These are phyloP conservation scores for Vinca major DNA, from an alignment of 305 asterid genomes.

Conservation along the genomic window DNA sequence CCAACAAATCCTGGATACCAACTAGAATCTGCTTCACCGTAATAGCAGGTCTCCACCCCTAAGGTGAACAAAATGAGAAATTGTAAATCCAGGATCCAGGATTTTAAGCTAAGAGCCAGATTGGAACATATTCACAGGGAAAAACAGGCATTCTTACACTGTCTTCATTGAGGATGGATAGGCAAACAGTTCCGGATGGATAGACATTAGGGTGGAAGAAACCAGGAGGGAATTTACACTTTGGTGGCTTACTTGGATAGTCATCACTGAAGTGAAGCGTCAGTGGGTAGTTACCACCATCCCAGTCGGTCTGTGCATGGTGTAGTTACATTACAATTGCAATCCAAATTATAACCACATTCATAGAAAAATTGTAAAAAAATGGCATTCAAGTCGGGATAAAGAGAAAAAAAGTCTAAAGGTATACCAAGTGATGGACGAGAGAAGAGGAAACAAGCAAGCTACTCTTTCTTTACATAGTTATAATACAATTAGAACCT, in stretches of 20 bases:
- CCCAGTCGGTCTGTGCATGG: constrained; percentile 79
- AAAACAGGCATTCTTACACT: constrained; percentile 42
- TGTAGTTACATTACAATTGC: background rate
- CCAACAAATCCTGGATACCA: constrained; percentile 86
- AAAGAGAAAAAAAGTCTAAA: no score
- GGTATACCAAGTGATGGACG: no score
- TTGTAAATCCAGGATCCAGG: background rate
- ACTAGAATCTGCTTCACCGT: constrained; percentile 88
- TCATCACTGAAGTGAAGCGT: constrained; percentile 85
- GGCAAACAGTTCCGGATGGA: constrained; percentile 91
- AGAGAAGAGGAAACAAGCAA: no score
- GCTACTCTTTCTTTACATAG: background rate
- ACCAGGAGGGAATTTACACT: constrained; percentile 75
- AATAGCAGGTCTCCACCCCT: constrained; percentile 99
- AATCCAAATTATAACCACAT: background rate
- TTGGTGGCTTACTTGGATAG: constrained; percentile 93
- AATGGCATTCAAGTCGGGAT: background rate
- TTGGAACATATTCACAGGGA: background rate
- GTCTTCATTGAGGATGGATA: constrained; percentile 86
- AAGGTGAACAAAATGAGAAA: constrained; percentile 11
- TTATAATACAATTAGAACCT: background rate
- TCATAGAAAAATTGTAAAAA: background rate
- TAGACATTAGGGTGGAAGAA: constrained; percentile 89
- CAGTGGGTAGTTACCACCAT: constrained; percentile 79
- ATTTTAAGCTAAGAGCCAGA: background rate